A percentile compares a stretch with the other conserved stretches of the same genome.
These are phyloP conservation scores for Cymbopogon citratus DNA, from an alignment of 176 grass and related monocot species.

Conservation along the genomic window DNA sequence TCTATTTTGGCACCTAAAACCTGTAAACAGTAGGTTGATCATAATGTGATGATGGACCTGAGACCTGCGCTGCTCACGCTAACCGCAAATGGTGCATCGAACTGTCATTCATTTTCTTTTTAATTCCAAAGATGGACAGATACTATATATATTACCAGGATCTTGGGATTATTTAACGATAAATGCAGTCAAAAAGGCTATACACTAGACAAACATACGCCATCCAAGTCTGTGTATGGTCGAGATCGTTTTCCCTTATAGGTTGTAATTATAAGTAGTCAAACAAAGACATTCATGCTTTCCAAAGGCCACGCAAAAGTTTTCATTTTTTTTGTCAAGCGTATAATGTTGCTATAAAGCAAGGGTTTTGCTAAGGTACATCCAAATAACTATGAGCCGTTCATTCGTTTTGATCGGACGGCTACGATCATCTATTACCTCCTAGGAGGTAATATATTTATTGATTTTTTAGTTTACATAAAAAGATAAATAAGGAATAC, in stretches of 20 bases:
- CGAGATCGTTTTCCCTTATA: background rate
- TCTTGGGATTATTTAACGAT: background rate
- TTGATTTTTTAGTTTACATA: no score
- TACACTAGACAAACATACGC: background rate
- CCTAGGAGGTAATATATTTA: no score
- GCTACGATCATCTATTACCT: no score
- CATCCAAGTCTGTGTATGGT: background rate
- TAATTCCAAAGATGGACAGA: background rate
- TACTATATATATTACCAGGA: background rate
- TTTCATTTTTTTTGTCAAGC: background rate
- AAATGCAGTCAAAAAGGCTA: constrained; percentile 8
- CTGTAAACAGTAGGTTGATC: background rate
- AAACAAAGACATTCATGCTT: background rate
- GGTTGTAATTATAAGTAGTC: background rate
- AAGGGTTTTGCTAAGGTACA: no score
- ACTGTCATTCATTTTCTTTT: background rate
- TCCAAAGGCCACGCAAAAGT: background rate
- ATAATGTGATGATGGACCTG: background rate
- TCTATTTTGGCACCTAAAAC: no score
- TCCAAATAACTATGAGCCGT: no score
- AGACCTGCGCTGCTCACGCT: background rate
- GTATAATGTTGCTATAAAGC: background rate
- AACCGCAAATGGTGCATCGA: background rate
- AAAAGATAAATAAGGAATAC: no score
- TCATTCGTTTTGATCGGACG: no score